Base-by-base conservation (phyloP, 163 green algal genomes). In the Chlamydomonas reinhardtii region DNA sequence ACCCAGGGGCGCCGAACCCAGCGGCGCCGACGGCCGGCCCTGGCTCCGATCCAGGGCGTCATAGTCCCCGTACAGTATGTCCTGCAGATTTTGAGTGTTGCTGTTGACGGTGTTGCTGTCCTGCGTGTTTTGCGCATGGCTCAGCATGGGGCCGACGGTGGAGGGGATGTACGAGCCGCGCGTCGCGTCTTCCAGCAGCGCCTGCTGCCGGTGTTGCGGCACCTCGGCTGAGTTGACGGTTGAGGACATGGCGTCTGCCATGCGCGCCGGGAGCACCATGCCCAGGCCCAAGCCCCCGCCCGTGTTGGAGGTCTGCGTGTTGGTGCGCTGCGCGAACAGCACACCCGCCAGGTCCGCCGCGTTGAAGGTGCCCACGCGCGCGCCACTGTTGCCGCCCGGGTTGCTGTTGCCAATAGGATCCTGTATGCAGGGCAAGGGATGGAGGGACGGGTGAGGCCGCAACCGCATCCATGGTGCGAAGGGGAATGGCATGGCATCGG, bases 51-150 rank as follows among this genome's bases (percentile, higher is more conserved):
- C 75, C 48, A 81, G 6, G 15, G 39, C 39, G 17, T 81, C 74
- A 29, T 87, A 87, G 37, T 76, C 86, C 2, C 34, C 76, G 32
- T 52, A 64, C n/a, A 91, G 52, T 29, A 86, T 83, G 15, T 87
- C 84, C 24, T 86, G 82, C n/a, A 91, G 64, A 34, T 79, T 77
- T 22, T n/a, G 34, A 8, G 56, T 16, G 59, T 27, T 81, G 56
- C 70, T 87, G 48, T 62, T 20, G 27, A 19, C 68, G 8, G 9
- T 14, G 34, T 71, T 75, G 56, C 22, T 73, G 12, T 34, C n/a
- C 19, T 29, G 12, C 32, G 56, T 75, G 43, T 75, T 66, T n/a
- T 69, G 74, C 17, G 39, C 76, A 4, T 22, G n/a, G 76, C 76
- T 84, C 43, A 73, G 39, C 66, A 75, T 11, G 15, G 76, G 64